Evolutionary conservation across 257 asterid genomes (phyloP).

Genomic region (Plantago ovata): DNA sequence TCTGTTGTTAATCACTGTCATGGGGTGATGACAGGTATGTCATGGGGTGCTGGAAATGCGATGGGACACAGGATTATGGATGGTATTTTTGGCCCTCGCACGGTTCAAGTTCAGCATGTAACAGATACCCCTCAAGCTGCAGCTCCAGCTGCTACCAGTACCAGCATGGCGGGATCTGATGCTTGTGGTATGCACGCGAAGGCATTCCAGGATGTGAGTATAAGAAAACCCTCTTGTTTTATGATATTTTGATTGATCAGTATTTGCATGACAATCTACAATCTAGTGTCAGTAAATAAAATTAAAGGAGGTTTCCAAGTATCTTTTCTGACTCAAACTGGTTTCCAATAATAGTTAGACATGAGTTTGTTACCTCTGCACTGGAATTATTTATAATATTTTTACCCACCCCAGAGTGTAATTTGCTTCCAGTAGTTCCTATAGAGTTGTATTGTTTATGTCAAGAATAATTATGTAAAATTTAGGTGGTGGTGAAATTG

Average conservation of each 20-base stretch:
- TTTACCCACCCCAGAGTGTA: no score
- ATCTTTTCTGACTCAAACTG: not conserved
- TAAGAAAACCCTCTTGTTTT: not conserved
- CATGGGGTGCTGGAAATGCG: slow-evolving; percentile 68
- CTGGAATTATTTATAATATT: not conserved
- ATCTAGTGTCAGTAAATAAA: no score
- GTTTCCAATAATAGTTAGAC: not conserved
- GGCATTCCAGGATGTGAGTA: slow-evolving; percentile 73
- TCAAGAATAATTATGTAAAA: no score
- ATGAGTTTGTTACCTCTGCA: not conserved
- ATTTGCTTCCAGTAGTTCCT: no score
- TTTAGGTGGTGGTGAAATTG: no score
- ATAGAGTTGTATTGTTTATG: no score
- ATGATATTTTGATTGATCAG: not conserved
- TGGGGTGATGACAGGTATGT: slow-evolving; percentile 40
- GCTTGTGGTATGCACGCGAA: slow-evolving; percentile 58
- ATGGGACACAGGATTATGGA: slow-evolving; percentile 81
- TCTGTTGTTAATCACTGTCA: not conserved
- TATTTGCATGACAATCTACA: no score
- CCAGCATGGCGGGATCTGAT: slow-evolving; percentile 38
- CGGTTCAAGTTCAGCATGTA: slow-evolving; percentile 67
- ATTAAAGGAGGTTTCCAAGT: no score
- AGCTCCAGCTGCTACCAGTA: slow-evolving; percentile 29
- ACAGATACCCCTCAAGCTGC: slow-evolving; percentile 47
- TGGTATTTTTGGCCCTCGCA: slow-evolving; percentile 71